These are phyloP conservation scores for Gracilaria caudata DNA, from an alignment of 23 red algal genomes.

Conservation along the genomic window DNA sequence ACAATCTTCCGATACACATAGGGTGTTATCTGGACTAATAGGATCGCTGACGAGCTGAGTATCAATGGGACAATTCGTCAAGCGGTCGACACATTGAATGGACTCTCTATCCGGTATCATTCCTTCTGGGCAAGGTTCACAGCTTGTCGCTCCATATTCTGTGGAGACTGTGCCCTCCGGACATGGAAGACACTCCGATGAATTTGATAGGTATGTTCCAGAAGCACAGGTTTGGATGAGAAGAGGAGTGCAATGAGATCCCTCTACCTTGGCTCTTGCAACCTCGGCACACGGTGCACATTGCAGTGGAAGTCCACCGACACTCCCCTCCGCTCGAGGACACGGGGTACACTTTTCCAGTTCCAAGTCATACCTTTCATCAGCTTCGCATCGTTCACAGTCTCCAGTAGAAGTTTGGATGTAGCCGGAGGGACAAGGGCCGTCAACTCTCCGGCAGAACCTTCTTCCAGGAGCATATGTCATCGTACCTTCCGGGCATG, in stretches of 20 bases:
- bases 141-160: background rate
- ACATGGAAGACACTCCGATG: background rate
- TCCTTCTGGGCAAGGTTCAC: background rate
- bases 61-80: background rate
- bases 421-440: background rate
- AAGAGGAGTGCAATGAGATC: background rate
- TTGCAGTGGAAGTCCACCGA: background rate
- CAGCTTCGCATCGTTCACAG: constrained; percentile 5
- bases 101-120: background rate
- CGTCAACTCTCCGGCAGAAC: background rate
- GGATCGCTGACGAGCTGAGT: background rate
- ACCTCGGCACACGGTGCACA: background rate
- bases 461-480: background rate
- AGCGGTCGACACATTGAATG: background rate
- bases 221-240: background rate
- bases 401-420: constrained; percentile 18
- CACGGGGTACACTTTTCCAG: background rate
- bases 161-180: background rate
- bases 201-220: no score
- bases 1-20: background rate
- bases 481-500: background rate
- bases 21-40: no score
- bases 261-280: background rate
- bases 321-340: background rate
- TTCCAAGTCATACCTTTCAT: constrained; percentile 19